Evolutionary conservation across 1,139 yeast genomes (phyloP).

Genomic region (Suhomyces chickasaworum): DNA sequence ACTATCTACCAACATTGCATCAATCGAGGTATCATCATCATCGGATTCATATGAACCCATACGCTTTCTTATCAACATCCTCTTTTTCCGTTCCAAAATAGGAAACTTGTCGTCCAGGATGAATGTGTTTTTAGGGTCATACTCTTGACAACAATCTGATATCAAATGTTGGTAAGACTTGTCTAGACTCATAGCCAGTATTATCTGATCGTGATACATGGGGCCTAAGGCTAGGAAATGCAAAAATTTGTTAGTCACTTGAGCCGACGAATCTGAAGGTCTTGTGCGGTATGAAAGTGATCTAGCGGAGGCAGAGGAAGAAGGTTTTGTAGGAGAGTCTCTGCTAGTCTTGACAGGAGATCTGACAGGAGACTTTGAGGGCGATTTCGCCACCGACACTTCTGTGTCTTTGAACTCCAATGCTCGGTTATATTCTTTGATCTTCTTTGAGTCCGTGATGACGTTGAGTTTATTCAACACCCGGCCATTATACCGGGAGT

Average conservation of each 20-base stretch:
- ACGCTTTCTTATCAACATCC: slow-evolving; percentile 10
- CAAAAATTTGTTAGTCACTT: slow-evolving; percentile 30
- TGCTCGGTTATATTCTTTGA: slow-evolving; percentile 23
- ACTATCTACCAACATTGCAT: slow-evolving; percentile 15
- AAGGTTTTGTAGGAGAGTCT: slow-evolving; percentile 6
- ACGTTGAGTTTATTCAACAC: slow-evolving; percentile 37
- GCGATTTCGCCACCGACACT: slow-evolving; percentile 8
- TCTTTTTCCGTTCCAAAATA: slow-evolving; percentile 17
- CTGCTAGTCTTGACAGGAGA: slow-evolving; percentile 1
- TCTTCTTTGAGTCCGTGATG: slow-evolving; percentile 33
- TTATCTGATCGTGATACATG: slow-evolving; percentile 23
- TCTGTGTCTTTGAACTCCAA: slow-evolving; percentile 12
- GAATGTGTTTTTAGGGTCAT: slow-evolving; percentile 36
- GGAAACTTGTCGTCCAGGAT: slow-evolving; percentile 39
- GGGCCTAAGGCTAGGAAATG: slow-evolving; percentile 46
- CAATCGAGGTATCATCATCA: slow-evolving; percentile 17
- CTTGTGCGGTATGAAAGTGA: slow-evolving; percentile 23
- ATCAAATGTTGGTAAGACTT: slow-evolving; percentile 9
- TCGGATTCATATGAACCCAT: slow-evolving; percentile 4
- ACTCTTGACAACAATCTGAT: slow-evolving; percentile 31
- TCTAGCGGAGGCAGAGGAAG: slow-evolving; percentile 8
- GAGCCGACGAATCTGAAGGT: slow-evolving; percentile 25
- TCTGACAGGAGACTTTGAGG: slow-evolving; percentile 10
- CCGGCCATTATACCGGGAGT: slow-evolving; percentile 32
- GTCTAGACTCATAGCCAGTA: slow-evolving; percentile 16